Base-by-base conservation (phyloP, 768 basidiomycete genomes). In the Hygrocybe punicea region DNA sequence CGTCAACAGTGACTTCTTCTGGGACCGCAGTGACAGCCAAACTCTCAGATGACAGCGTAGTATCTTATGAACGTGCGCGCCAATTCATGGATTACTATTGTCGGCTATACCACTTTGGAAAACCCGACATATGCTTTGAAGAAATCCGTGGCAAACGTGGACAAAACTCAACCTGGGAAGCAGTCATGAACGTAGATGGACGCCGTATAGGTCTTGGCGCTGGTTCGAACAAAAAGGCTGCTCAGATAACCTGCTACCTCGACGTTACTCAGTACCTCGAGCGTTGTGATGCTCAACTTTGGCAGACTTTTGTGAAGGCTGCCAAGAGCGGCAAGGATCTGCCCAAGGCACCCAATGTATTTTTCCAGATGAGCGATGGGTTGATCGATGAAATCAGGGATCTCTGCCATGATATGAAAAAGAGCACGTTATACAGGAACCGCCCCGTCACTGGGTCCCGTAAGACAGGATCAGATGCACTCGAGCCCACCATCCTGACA, bases 81-180 rank as follows among this genome's bases (percentile, higher is more conserved):
- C 84, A 81, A 58, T 98, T 98, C 76, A 94, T 97, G 87, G 94
- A 95, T 60, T 98, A 89, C 69, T 98, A 98, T 65, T 96, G 93
- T 67, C 81, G 84, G 45, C 79, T 84, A 35, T 97, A 84, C 68
- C 74, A 76, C 23, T 94, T 94, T 65, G 76, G 79, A 9, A 82
- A 81, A 60, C 91, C 92, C 2, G 87, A 89, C 49, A 71, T 96
- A 58, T 77, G 78, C 13, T 87, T 81, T 58, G 70, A 74, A 1
- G 75, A 76, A 60, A 14, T 58, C 14, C 58, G 36, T 42, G 56
- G 56, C 19, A 62, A 66, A 40, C 44, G 63, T 39, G 71, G 67
- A 17, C 63, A 65, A 23, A 69, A 63, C 6, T 55, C 49, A 4
- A 51, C 40, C 14, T 93, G 91, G 90, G 83, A 91, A 62, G 87